phyloP scores from a whole-genome alignment of 352 stramenopile species.

The Poterioochromonas sp. region DNA sequence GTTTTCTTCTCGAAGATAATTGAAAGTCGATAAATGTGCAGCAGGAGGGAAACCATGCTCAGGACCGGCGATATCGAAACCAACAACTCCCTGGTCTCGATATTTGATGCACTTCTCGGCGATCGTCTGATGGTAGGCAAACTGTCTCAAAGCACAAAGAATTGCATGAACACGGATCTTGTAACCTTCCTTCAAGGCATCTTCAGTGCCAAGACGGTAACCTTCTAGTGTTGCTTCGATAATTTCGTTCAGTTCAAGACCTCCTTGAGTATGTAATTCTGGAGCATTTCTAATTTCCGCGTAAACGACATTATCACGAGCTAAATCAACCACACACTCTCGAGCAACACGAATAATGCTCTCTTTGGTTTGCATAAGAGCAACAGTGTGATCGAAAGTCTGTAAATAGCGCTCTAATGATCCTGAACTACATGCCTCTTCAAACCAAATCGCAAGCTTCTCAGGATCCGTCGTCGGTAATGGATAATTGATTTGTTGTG shows the following conservation, averaged over 20 bases:
- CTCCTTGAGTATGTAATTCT: background rate
- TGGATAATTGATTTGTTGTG: background rate
- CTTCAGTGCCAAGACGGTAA: background rate
- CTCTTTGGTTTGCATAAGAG: background rate
- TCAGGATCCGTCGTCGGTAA: background rate
- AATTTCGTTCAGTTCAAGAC: background rate
- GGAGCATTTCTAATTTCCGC: background rate
- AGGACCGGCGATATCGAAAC: constrained; percentile 12
- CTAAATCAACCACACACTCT: constrained; percentile 18
- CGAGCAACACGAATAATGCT: background rate
- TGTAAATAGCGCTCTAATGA: background rate
- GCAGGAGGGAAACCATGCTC: constrained; percentile 3
- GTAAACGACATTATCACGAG: background rate
- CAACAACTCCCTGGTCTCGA: background rate
- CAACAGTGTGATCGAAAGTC: background rate
- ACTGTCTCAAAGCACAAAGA: background rate
- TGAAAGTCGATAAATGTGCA: background rate
- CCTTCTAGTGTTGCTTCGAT: background rate
- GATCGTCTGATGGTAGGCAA: background rate
- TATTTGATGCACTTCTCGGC: background rate
- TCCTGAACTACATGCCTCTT: background rate
- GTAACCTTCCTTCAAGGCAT: background rate
- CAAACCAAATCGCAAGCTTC: background rate
- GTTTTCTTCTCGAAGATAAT: background rate
- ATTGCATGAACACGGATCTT: background rate